These are phyloP conservation scores for Setaria viridis DNA, from an alignment of 202 grass and related monocot genomes.

Conservation along the genomic window DNA sequence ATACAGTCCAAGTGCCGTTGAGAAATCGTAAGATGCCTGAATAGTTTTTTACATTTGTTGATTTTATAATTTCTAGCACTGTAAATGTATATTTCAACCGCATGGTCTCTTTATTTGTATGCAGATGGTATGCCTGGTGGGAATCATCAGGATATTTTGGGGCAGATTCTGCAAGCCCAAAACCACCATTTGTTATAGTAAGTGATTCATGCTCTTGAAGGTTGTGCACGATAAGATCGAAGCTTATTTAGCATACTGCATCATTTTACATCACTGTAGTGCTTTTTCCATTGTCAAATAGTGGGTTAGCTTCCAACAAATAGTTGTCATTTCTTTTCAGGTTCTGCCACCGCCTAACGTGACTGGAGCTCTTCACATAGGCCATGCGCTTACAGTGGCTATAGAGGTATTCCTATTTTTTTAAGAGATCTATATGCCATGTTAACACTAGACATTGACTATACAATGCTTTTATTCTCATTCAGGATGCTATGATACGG, in stretches of 20 bases:
- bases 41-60: not conserved
- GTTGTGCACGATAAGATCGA: not conserved
- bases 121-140: slow-evolving; percentile 93
- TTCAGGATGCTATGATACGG: slow-evolving; percentile 71
- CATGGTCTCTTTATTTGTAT: not conserved
- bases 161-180: slow-evolving; percentile 82
- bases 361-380: slow-evolving; percentile 98
- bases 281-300: not conserved
- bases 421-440: slow-evolving; percentile 5
- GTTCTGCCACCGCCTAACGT: slow-evolving; percentile 98
- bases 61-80: not conserved
- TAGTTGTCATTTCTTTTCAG: slow-evolving; percentile 58
- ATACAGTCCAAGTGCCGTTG: slow-evolving; percentile 67
- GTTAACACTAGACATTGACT: slow-evolving; percentile 15
- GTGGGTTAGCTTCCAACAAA: slow-evolving; percentile 8
- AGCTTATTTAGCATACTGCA: slow-evolving; percentile 16
- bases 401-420: slow-evolving; percentile 43
- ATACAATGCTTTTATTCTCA: slow-evolving; percentile 3
- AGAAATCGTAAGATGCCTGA: slow-evolving; percentile 53
- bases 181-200: slow-evolving; percentile 64
- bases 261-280: slow-evolving; percentile 12
- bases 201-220: slow-evolving; percentile 27
- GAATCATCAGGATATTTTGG: slow-evolving; percentile 70
- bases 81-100: not conserved
- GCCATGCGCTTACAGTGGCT: slow-evolving; percentile 86